These are phyloP conservation scores for Lipomyces orientalis DNA, from an alignment of 805 yeast genomes.

Conservation along the genomic window DNA sequence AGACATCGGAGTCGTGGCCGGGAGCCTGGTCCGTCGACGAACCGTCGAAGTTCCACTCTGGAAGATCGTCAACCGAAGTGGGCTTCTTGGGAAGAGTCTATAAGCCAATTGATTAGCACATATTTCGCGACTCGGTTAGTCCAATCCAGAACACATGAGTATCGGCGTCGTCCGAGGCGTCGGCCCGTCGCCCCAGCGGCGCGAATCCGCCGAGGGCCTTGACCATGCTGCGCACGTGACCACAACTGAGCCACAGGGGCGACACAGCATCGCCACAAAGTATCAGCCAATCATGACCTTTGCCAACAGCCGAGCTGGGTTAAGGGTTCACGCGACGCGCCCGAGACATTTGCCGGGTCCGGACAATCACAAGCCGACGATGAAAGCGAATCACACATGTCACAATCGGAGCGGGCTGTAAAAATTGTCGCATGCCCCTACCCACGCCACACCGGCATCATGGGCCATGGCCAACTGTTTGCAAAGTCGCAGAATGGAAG, in stretches of 20 bases:
- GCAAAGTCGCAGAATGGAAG: background rate
- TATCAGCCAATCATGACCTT: background rate
- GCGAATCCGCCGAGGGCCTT: background rate
- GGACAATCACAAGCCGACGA: background rate
- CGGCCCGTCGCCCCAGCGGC: too few relatives aligned
- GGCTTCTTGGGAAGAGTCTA: slow-evolving; percentile 75
- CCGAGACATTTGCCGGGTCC: background rate
- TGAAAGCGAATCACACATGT: background rate
- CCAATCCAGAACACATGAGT: background rate
- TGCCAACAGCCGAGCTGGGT: background rate
- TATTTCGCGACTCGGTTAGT: background rate
- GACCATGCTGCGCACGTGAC: background rate
- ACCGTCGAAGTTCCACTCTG: slow-evolving; percentile 99
- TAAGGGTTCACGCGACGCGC: background rate
- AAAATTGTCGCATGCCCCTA: slow-evolving; percentile 1
- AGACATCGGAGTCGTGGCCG: slow-evolving; percentile 94
- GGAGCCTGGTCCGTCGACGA: slow-evolving; percentile 99
- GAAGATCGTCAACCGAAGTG: slow-evolving; percentile 78
- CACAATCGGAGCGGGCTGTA: background rate
- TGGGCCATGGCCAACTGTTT: background rate
- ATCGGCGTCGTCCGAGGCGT: background rate
- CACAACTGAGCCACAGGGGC: background rate
- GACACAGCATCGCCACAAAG: background rate
- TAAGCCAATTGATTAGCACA: background rate
- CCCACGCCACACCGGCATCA: background rate